A percentile compares a stretch with the other conserved stretches of the same genome.
Conservation (phyloP, 1,139 yeast species). For the Protomyces arabidopsidicola region DNA sequence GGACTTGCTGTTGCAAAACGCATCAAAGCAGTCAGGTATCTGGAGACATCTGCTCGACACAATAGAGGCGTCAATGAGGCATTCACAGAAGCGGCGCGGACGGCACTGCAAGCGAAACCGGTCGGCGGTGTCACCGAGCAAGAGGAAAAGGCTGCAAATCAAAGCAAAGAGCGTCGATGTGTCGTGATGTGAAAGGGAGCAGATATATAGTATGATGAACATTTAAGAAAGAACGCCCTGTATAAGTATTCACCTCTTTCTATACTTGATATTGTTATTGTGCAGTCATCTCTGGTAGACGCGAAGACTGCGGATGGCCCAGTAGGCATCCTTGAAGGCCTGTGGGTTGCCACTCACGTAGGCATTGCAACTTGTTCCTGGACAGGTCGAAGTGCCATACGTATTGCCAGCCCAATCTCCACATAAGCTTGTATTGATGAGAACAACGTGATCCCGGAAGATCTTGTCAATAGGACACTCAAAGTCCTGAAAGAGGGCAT, state of each 20-base stretch:
- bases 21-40: constrained; percentile 45
- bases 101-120: constrained; percentile 86
- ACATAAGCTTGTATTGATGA: constrained; percentile 27
- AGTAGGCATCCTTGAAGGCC: constrained; percentile 28
- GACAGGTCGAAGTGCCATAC: constrained; percentile 14
- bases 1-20: constrained; percentile 81
- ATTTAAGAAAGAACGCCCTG: background rate
- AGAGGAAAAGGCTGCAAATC: constrained; percentile 34
- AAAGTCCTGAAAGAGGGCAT: constrained; percentile 23
- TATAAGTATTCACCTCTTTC: background rate
- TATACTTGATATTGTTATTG: background rate
- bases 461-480: constrained; percentile 19
- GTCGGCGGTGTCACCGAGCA: constrained; percentile 62
- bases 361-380: constrained; percentile 12
- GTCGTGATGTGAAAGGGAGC: constrained; percentile 1
- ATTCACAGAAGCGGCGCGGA: constrained; percentile 93
- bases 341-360: constrained; percentile 25
- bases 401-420: constrained; percentile 30
- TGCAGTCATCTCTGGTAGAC: constrained; percentile 2
- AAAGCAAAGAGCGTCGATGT: constrained; percentile 8
- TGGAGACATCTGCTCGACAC: constrained; percentile 87
- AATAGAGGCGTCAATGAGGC: constrained; percentile 96
- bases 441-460: constrained; percentile 19
- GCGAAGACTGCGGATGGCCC: constrained; percentile 26
- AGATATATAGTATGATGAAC: background rate